Base-by-base conservation (phyloP, 768 basidiomycete species). In the Suillus variegatus region DNA sequence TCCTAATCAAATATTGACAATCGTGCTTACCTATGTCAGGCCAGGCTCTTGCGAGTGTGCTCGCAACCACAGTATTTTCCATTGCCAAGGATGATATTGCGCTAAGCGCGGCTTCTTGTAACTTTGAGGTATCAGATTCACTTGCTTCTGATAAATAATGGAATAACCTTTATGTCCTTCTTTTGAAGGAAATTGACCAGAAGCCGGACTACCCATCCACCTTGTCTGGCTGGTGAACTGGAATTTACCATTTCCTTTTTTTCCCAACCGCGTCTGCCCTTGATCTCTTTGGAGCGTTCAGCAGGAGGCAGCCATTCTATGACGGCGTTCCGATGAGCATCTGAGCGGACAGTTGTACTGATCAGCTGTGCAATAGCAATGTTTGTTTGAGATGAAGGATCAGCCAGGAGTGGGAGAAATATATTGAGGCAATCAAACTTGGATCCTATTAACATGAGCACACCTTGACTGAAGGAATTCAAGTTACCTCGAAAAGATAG, bases 231-330 rank as follows among this genome's bases (percentile, higher is more conserved):
- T 0, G 81, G 74, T 2, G 82, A 78, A 13, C 75, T 78, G 4
- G 78, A 76, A 32, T 76, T 75, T 16, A 74, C 73, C 1, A 79
- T 69, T 0, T 83, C 81, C 0, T 82, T 78, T 71, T 87, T 89
- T 77, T 93, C 92, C 92, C 92, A 94, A 4, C 91, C 89, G 1
- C 92, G 82, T 65, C 85, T 85, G 3, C 81, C 81, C 67, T 84
- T 88, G 32, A 82, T 78, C 61, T 88, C 87, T 66, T 80, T 83
- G 47, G 79, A 72, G 25, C 89, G 78, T 25, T 91, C 89, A 0
- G 74, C 69, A 0, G 78, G 83, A 8, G 89, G 91, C 0, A 86
- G 71, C 91, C 91, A 93, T 28, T 86, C 84, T 0, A 84, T 76
- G 18, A 92, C 78, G 2, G 79, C 76, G 1, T 73, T 71, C 25